These are phyloP conservation scores for Fomitopsis palustris DNA, from an alignment of 1,284 basidiomycete genomes.

Conservation along the genomic window DNA sequence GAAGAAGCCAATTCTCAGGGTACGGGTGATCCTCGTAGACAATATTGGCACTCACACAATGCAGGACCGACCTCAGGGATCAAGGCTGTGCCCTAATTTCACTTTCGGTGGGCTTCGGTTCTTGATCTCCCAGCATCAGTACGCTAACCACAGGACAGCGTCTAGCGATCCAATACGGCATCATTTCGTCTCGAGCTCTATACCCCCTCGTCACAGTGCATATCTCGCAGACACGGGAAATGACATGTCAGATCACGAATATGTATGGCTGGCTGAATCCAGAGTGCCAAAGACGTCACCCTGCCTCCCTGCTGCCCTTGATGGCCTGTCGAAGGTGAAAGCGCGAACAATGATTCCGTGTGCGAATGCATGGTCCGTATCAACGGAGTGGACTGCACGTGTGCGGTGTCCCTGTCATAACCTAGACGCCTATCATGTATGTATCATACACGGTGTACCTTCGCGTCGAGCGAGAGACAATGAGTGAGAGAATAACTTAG, in stretches of 20 bases:
- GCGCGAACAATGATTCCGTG: background rate
- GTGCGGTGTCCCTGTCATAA: slow-evolving; percentile 1
- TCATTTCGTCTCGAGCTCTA: background rate
- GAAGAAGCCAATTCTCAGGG: background rate
- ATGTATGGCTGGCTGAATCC: background rate
- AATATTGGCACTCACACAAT: background rate
- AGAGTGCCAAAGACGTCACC: background rate
- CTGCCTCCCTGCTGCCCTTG: background rate
- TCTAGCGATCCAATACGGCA: background rate
- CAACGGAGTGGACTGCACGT: background rate
- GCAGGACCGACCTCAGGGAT: background rate
- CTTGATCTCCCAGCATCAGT: background rate
- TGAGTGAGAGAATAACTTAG: background rate
- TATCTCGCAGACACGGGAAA: background rate
- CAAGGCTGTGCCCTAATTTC: background rate
- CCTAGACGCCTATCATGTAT: background rate
- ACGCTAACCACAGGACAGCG: background rate
- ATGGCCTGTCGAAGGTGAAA: background rate
- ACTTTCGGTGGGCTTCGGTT: background rate
- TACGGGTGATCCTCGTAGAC: background rate
- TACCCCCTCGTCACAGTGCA: background rate
- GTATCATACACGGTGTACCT: slow-evolving; percentile 1
- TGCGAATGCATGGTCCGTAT: background rate
- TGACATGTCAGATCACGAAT: background rate
- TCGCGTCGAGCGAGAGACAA: background rate